Evolutionary conservation across 2,329 filamentous ascomycete species (phyloP), one percentile per base, ranked within the genome.

Genomic region (Cladophialophora psammophila): DNA sequence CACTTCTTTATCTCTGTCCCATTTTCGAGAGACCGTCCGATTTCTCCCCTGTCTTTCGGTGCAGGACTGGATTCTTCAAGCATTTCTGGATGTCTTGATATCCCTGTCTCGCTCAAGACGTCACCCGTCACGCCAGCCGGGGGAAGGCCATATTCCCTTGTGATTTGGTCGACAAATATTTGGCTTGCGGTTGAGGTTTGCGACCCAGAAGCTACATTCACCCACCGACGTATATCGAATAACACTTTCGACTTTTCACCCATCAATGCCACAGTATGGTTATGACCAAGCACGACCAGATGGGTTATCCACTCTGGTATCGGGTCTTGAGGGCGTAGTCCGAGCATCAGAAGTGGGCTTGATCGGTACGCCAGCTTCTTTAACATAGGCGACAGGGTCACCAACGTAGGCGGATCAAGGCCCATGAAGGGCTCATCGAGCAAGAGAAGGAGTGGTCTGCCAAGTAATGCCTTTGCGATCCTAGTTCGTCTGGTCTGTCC

Each of bases 361-460:
- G 86, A 86, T 57, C 84, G 85, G 66, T 86, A 83, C 0, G 93
- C 91, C 64, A 97, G 80, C 0, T 84, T 83, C 70, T 87, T 81
- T 26, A 97, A 81, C 55, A 98, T 82, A 0, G 85, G 84, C 48
- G 91, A 94, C 72, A 98, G 80, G 1, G 86, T 86, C 12, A 86
- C 83, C 12, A 92, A 86, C 0, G 93, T 96, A 5, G 89, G 90
- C 13, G 94, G 95, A 78, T 98, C 95, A 15, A 99, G 83, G 0
- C 95, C 94, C 91, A 87, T 96, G 75, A 97, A 97, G 0, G 95
- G 94, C 74, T 97, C 94, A 79, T 99, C 95, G 2, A 97, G 83
- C 60, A 98, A 83, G 68, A 99, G 76, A 10, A 97, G 85, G 77
- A 96, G 91, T 0, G 95, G 95, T 60, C 86, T 85, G 6, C 84